Base-by-base conservation (phyloP, 73 alveolate species). In the Stentor coeruleus region DNA sequence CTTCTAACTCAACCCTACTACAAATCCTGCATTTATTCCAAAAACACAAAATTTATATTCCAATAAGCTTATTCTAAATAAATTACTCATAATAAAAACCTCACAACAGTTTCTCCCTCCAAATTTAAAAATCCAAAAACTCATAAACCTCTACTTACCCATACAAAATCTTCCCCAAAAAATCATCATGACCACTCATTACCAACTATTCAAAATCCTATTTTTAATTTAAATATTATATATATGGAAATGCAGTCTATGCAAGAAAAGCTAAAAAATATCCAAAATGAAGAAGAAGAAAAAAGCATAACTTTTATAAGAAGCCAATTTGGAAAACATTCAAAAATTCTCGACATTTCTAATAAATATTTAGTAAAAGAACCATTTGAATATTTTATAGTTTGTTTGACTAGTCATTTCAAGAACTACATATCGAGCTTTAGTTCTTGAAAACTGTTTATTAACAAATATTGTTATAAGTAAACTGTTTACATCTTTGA, bases 241-340 rank as follows among this genome's bases (percentile, higher is more conserved):
- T 11, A 49, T 11, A 66, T 66, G 79, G 79, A 66, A 20, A 66
- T 66, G 37, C 79, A 66, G 14, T 20, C n/a, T 28, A 66, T 66
- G 26, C 79, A 66, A 66, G 79, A 66, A 31, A 20, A 66, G 37
- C 37, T 66, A 33, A 66, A 66, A 20, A 20, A 66, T 20, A 20
- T 66, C 79, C 40, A 66, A 66, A 31, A 20, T 15, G n/a, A 20
- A 20, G 79, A 66, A 66, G 79, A 66, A 20, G 79, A 31, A 66
- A 31, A 31, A 66, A 66, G 49, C n/a, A 66, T 66, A 1, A 40
- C n/a, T 26, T 66, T 66, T 33, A 66, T 66, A 20, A 26, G 37
- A 20, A 66, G 79, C 11, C 36, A 66, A 20, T 11, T 66, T 66
- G 79, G 37, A 40, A 37, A 11, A 28, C 36, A 66, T 66, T 66